Evolutionary conservation across 2,329 filamentous ascomycete genomes (phyloP).

Genomic region (Teratosphaeria viscida): DNA sequence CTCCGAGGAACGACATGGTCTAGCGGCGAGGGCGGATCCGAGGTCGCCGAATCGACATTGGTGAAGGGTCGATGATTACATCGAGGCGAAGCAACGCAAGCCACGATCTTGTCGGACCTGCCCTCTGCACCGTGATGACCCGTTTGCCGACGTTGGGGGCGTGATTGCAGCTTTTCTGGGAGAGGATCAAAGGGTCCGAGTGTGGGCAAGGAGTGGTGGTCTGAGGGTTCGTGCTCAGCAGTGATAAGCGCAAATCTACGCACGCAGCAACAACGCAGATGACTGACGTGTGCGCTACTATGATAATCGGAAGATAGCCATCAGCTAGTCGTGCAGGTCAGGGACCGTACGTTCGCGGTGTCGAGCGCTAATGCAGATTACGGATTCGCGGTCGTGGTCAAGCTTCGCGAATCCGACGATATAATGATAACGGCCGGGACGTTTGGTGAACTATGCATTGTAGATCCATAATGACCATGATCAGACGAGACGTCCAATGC

Average conservation of each 20-base stretch:
- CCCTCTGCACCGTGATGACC: background rate
- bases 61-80: slow-evolving; percentile 55
- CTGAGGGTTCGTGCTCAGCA: slow-evolving; percentile 34
- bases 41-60: slow-evolving; percentile 81
- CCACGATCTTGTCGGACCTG: background rate
- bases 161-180: slow-evolving; percentile 29
- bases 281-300: slow-evolving; percentile 3
- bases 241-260: background rate
- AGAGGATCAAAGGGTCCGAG: slow-evolving; percentile 73
- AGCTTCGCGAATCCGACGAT: background rate
- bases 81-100: slow-evolving; percentile 63
- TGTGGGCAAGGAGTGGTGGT: slow-evolving; percentile 66
- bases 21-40: slow-evolving; percentile 40
- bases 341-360: background rate
- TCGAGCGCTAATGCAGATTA: background rate
- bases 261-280: background rate
- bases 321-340: background rate
- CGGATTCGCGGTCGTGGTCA: background rate
- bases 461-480: background rate
- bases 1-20: slow-evolving; percentile 50
- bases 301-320: background rate
- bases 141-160: background rate
- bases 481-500: background rate
- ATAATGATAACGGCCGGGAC: background rate
- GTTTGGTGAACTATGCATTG: background rate